These are phyloP conservation scores for Camelina hispida DNA, from an alignment of 345 rosid species.

Conservation along the genomic window DNA sequence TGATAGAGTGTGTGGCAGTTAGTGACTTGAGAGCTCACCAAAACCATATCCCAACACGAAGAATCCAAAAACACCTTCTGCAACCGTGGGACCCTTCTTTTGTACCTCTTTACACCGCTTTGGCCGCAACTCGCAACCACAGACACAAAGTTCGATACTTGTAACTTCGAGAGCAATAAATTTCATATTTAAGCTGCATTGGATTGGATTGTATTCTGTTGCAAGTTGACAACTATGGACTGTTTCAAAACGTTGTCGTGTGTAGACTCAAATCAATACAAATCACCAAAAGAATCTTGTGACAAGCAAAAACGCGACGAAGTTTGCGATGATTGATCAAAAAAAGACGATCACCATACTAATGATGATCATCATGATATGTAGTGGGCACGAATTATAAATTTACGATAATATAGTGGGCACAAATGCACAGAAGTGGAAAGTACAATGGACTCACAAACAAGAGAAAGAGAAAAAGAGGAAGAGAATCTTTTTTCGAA, in stretches of 20 bases:
- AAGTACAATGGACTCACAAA: constrained; percentile 43
- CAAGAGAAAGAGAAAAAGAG: constrained; percentile 32
- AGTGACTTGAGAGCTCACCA: constrained; percentile 33
- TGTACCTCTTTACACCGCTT: constrained; percentile 35
- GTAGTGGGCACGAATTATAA: constrained; percentile 41
- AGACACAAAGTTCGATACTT: constrained; percentile 38
- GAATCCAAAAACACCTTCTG: constrained; percentile 32
- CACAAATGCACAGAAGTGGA: constrained; percentile 39
- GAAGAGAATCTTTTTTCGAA: constrained; percentile 35
- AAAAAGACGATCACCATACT: constrained; percentile 18
- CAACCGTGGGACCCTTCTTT: constrained; percentile 29
- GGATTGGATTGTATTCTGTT: constrained; percentile 3
- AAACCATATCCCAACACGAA: constrained; percentile 38
- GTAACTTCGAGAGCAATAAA: constrained; percentile 25
- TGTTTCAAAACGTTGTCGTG: not conserved
- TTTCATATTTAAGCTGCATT: constrained; percentile 14
- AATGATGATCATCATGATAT: constrained; percentile 1
- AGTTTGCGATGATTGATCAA: constrained; percentile 31
- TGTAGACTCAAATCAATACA: constrained; percentile 15
- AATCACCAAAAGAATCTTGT: constrained; percentile 24
- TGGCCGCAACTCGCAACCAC: constrained; percentile 38
- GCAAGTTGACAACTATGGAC: constrained; percentile 18
- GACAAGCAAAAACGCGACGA: constrained; percentile 24
- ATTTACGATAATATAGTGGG: constrained; percentile 37
- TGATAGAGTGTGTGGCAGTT: constrained; percentile 35